Percentiles rank a stretch among this genome's conserved stretches.
Conservation (phyloP, 139 green algal genomes). For the Chlorella sp. region DNA sequence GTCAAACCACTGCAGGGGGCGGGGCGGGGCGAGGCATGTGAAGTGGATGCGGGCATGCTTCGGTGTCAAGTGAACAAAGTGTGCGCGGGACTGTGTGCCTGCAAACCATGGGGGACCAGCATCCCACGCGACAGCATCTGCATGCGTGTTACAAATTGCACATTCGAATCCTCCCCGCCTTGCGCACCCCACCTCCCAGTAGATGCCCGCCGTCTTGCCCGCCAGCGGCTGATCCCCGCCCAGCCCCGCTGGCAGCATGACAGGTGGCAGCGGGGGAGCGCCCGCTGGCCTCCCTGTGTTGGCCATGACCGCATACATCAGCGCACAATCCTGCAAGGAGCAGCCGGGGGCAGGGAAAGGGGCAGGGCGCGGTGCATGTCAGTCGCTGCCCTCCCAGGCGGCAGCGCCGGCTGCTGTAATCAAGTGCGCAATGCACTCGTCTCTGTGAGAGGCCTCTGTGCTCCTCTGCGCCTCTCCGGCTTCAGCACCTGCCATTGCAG, state of each 20-base stretch:
- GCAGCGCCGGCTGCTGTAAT: too few relatives aligned
- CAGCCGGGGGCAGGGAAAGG: neutral
- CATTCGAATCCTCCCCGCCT: constrained; percentile 37
- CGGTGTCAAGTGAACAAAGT: too few relatives aligned
- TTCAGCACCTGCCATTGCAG: neutral
- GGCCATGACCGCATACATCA: constrained; percentile 67
- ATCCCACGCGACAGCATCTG: neutral
- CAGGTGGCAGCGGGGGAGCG: constrained; percentile 2
- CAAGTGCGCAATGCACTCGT: too few relatives aligned
- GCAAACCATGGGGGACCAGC: neutral
- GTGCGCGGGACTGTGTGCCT: neutral
- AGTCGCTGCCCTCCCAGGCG: too few relatives aligned
- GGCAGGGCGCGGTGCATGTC: neutral
- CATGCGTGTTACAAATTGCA: neutral
- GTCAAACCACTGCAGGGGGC: constrained; percentile 67
- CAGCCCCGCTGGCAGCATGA: constrained; percentile 30
- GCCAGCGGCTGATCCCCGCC: constrained; percentile 44
- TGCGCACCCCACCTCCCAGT: constrained; percentile 56
- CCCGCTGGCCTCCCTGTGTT: constrained; percentile 11
- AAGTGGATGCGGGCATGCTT: neutral
- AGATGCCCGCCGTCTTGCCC: constrained; percentile 60
- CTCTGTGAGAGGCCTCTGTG: too few relatives aligned
- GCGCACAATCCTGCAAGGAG: constrained; percentile 40
- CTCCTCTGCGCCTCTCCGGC: neutral
- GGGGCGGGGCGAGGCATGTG: neutral